These are phyloP conservation scores for Blastocladiella emersonii DNA, from an alignment of 371 early-diverging fungal genomes.

Conservation along the genomic window DNA sequence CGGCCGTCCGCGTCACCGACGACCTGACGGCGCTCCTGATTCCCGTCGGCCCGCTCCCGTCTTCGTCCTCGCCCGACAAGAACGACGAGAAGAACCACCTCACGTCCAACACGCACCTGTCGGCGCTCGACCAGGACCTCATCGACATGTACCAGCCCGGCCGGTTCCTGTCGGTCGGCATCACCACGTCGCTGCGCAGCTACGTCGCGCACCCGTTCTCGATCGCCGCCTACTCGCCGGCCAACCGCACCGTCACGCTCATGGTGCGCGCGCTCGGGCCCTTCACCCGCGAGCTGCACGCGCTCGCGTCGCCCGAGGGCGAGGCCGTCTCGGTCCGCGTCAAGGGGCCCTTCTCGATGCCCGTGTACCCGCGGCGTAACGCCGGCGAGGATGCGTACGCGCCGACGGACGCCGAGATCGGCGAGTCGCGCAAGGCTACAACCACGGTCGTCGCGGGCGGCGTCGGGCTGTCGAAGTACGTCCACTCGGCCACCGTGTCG, in stretches of 20 bases:
- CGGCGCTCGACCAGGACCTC: neutral
- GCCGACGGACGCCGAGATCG: no score
- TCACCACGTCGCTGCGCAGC: neutral
- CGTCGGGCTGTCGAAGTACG: neutral
- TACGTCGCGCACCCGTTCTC: neutral
- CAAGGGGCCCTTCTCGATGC: neutral
- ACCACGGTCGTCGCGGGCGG: neutral
- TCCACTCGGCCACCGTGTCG: neutral
- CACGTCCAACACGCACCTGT: no score
- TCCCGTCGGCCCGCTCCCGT: neutral
- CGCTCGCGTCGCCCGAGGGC: neutral
- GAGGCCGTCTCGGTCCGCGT: neutral
- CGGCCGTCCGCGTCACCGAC: neutral
- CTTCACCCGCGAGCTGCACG: neutral
- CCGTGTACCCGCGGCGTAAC: neutral
- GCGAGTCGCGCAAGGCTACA: neutral
- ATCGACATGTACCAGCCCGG: neutral
- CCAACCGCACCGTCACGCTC: neutral
- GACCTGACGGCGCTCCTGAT: neutral
- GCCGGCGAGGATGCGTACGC: no score
- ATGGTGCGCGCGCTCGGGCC: neutral
- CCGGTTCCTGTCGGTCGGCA: neutral
- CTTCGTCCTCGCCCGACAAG: neutral
- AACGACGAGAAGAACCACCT: no score
- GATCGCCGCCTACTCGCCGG: neutral